Base-by-base conservation (phyloP, 2,329 filamentous ascomycete genomes). In the Scytalidium lignicola region DNA sequence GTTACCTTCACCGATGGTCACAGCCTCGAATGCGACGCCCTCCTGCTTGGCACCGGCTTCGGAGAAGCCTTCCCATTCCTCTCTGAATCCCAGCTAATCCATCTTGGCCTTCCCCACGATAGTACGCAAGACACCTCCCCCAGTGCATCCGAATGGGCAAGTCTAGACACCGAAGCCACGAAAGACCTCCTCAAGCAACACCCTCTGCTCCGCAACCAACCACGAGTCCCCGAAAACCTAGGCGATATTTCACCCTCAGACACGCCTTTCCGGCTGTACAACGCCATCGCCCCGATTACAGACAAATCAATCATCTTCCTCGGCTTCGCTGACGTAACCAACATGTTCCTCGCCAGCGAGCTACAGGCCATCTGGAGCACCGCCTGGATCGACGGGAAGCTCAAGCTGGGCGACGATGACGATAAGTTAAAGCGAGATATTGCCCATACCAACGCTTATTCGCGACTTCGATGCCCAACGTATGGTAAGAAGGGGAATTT, bases 31-130 rank as follows among this genome's bases (percentile, higher is more conserved):
- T 54, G 52, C 18, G 61, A 62, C 48, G 55, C 53, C 29, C 17
- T 64, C 39, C 48, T 62, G 9, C 62, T 59, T 37, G 58, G 59
- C 21, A 63, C 60, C 22, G 61, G 61, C 23, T 62, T 59, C 59
- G 37, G 49, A 32, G 28, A 26, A n/a, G 53, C 51, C 12, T 51
- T 60, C 29, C 48, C 53, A 29, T 61, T 60, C 51, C 59, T 64
- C 46, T 55, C 57, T 1, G 43, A 57, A 37, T 37, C 46, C 17
- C 54, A 51, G 55, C 44, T 41, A 23, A 52, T 47, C 28, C 47
- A 56, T 28, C 53, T 62, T 23, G 60, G 61, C 15, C 37, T 63
- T 19, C 57, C 60, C 32, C 58, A 59, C 44, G 50, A 51, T 19
- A 37, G 12, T n/a, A 47, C 44, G n/a, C 17, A 32, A 22, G 45